A percentile compares a stretch with the other conserved stretches of the same genome.
Conservation (phyloP, 495 filamentous ascomycete species). For the Pseudomonodictys pantanalensis region DNA sequence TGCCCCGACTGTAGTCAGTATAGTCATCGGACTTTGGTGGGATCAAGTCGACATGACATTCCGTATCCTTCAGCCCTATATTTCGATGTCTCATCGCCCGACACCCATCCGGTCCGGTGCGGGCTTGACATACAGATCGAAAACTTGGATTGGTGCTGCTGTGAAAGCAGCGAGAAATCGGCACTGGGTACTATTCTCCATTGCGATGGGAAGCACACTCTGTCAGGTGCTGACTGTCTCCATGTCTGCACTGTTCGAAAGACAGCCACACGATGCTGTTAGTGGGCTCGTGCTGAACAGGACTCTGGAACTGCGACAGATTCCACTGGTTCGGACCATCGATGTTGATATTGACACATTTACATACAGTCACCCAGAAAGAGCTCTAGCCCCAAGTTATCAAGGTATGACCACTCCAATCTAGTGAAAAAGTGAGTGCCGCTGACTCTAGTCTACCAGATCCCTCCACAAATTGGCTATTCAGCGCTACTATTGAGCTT, state of each 20-base stretch:
- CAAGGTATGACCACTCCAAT: background rate
- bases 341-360: background rate
- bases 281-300: background rate
- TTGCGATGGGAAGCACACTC: slow-evolving; percentile 1
- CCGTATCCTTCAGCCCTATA: slow-evolving; percentile 1
- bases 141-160: slow-evolving; percentile 1
- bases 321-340: background rate
- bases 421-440: background rate
- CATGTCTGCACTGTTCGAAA: slow-evolving; percentile 7
- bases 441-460: background rate
- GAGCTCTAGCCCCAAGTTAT: background rate
- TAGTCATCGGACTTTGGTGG: slow-evolving; percentile 9
- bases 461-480: slow-evolving; percentile 1
- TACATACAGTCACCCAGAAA: background rate
- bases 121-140: background rate
- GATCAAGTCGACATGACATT: background rate
- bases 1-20: background rate
- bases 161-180: background rate
- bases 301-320: background rate
- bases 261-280: background rate
- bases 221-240: slow-evolving; percentile 8
- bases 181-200: slow-evolving; percentile 5
- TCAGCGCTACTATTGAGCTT: background rate
- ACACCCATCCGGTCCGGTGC: background rate
- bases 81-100: background rate